Percentiles rank a stretch among this genome's conserved stretches.
phyloP scores from a whole-genome alignment of 2,329 filamentous ascomycete species.

The Pseudocercospora eumusae region DNA sequence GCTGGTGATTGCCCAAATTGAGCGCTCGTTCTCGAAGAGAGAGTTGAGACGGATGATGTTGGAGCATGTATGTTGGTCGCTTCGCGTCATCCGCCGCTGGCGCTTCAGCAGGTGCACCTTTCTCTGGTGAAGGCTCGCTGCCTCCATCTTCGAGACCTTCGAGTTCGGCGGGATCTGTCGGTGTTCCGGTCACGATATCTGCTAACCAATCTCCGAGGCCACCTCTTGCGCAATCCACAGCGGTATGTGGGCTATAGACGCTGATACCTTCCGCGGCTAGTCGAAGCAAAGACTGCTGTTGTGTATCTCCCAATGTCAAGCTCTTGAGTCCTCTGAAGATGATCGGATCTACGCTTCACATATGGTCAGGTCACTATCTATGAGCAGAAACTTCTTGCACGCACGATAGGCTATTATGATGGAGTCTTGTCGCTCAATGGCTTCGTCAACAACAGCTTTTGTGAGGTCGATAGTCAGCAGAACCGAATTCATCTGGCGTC shows the following conservation, averaged over 20 bases:
- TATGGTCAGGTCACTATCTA: constrained; percentile 30
- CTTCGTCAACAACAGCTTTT: constrained; percentile 83
- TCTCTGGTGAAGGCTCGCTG: constrained; percentile 16
- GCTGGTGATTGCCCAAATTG: constrained; percentile 46
- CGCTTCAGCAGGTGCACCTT: constrained; percentile 18
- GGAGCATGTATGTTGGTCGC: constrained; percentile 47
- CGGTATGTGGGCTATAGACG: constrained; percentile 91
- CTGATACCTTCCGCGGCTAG: constrained; percentile 85
- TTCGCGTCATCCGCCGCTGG: constrained; percentile 29
- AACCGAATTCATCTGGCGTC: constrained; percentile 64
- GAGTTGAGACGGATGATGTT: constrained; percentile 53
- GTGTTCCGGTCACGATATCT: constrained; percentile 70
- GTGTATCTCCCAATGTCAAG: constrained; percentile 78
- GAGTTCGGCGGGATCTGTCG: constrained; percentile 34
- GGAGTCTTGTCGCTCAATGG: constrained; percentile 72
- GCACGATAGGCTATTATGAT: constrained; percentile 88
- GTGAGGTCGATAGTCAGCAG: constrained; percentile 91
- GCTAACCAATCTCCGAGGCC: constrained; percentile 95
- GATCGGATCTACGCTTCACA: constrained; percentile 71
- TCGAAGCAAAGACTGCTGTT: constrained; percentile 80
- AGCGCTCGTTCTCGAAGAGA: constrained; percentile 39
- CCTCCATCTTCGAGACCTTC: constrained; percentile 20
- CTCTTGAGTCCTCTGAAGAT: constrained; percentile 94
- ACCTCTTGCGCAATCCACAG: constrained; percentile 79
- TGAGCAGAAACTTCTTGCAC: constrained; percentile 31